Conservation (phyloP, 371 early-diverging fungal species). For the Mortierella sp. region DNA sequence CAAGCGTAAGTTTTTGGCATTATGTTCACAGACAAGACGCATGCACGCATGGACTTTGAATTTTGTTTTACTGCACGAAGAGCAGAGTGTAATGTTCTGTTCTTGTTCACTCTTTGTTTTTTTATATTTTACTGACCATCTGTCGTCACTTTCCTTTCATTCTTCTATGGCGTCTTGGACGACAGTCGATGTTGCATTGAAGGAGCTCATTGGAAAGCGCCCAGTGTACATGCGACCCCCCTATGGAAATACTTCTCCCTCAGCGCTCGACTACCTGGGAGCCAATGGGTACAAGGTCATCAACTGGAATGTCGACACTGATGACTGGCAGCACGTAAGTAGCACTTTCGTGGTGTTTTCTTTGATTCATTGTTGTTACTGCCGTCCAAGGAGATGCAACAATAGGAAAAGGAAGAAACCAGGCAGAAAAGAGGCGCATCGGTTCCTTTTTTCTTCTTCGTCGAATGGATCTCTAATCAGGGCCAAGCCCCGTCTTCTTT, state of each 20-base stretch:
- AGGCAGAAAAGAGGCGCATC: neutral
- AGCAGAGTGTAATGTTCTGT: too few species aligned
- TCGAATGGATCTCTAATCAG: neutral
- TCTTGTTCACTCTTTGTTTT: neutral
- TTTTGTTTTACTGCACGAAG: too few species aligned
- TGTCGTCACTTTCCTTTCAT: neutral
- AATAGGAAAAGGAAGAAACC: neutral
- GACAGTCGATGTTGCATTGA: slow-evolving; percentile 36
- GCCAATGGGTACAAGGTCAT: slow-evolving; percentile 60
- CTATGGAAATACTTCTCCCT: slow-evolving; percentile 74
- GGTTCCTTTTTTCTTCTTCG: neutral
- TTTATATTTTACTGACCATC: neutral
- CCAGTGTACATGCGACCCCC: slow-evolving; percentile 70
- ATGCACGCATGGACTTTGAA: neutral
- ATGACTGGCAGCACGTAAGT: slow-evolving; percentile 53
- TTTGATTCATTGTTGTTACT: neutral
- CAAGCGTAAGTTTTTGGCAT: slow-evolving; percentile 23
- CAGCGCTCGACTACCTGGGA: slow-evolving; percentile 60
- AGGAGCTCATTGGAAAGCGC: slow-evolving; percentile 60
- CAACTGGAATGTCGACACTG: slow-evolving; percentile 59
- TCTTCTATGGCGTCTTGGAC: neutral
- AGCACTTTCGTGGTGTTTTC: neutral
- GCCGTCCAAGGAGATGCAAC: neutral
- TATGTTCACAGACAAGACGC: neutral
- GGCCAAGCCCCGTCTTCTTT: neutral